Conservation (phyloP, 305 asterid species). For the Rubia tinctorum region DNA sequence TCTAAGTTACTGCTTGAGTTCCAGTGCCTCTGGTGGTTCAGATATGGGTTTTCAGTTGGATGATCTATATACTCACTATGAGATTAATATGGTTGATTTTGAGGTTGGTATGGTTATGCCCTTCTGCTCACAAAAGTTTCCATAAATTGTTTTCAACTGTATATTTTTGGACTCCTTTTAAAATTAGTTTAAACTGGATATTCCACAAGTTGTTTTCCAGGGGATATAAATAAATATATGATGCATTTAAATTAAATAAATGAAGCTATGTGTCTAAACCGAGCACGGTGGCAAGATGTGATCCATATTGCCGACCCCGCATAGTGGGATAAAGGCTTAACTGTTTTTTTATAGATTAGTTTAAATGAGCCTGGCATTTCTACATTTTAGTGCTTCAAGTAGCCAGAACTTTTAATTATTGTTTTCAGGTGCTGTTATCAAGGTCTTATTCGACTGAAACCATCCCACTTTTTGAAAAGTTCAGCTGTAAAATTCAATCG, state of each 20-base stretch:
- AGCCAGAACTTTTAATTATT: slow-evolving; percentile 17
- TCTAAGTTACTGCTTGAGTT: slow-evolving; percentile 22
- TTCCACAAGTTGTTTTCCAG: background rate
- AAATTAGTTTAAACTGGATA: slow-evolving; percentile 24
- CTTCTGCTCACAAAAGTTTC: background rate
- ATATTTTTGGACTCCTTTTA: slow-evolving; percentile 53
- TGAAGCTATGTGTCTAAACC: background rate
- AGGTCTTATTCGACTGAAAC: slow-evolving; percentile 33
- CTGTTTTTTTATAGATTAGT: slow-evolving; percentile 44
- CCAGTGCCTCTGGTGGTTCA: slow-evolving; percentile 27
- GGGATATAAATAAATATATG: background rate
- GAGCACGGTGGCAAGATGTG: background rate
- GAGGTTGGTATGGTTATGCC: slow-evolving; percentile 47
- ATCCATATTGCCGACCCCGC: background rate
- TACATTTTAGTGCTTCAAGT: slow-evolving; percentile 16
- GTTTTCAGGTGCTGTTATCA: slow-evolving; percentile 56
- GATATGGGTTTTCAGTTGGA: slow-evolving; percentile 46
- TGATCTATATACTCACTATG: slow-evolving; percentile 60
- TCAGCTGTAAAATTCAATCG: slow-evolving; percentile 48
- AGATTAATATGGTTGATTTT: slow-evolving; percentile 48
- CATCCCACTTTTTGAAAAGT: slow-evolving; percentile 55
- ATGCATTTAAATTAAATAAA: too few relatives aligned
- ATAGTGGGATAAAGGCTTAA: background rate
- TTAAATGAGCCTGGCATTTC: slow-evolving; percentile 30
- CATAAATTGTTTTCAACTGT: slow-evolving; percentile 37